Evolutionary conservation across 257 asterid species (phyloP).

Genomic region (Henckelia pumila): DNA sequence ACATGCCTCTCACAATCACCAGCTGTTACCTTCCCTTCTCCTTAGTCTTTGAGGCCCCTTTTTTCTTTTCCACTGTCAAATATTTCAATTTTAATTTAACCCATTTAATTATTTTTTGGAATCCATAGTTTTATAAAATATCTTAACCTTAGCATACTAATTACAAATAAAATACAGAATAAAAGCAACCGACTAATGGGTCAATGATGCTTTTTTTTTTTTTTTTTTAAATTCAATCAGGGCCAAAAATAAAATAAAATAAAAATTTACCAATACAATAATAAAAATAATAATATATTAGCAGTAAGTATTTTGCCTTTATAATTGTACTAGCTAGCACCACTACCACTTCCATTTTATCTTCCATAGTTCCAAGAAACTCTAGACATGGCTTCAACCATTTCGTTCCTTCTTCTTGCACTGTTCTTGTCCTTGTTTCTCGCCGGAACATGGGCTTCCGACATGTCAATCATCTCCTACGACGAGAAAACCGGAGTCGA

Average conservation of each 20-base stretch:
- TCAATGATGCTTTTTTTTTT: not conserved
- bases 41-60: too few species aligned
- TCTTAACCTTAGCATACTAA: too few species aligned
- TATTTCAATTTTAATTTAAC: too few species aligned
- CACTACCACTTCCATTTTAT: not conserved
- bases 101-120: too few species aligned
- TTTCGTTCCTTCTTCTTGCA: conserved; percentile 13
- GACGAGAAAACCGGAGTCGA: conserved; percentile 25
- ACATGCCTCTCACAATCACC: not conserved
- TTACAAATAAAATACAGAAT: too few species aligned
- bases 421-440: conserved; percentile 27
- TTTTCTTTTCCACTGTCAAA: too few species aligned
- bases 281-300: too few species aligned
- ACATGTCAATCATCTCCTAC: conserved; percentile 64
- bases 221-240: too few species aligned
- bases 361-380: conserved; percentile 2
- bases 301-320: conserved; percentile 2
- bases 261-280: not conserved
- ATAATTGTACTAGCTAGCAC: not conserved
- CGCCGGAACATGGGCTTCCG: conserved; percentile 34
- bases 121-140: too few species aligned
- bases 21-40: too few species aligned
- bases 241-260: not conserved
- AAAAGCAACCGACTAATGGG: not conserved
- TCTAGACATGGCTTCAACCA: conserved; percentile 26